Base-by-base conservation (phyloP, 306 rosid species). In the Rosa lucieae region DNA sequence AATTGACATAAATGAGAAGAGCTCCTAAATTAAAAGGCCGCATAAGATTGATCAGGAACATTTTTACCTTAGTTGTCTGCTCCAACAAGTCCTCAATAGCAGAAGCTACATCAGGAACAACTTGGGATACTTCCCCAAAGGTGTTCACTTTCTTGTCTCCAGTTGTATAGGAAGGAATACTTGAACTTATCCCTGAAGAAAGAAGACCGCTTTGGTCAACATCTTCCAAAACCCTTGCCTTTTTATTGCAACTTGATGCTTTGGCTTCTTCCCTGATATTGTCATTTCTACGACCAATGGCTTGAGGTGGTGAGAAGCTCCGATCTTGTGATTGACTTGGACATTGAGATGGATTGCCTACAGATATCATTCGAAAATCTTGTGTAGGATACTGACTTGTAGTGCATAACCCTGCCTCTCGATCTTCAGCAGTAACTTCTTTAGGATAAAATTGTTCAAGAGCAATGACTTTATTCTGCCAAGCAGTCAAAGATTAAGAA, bases 11-110 rank as follows among this genome's bases (percentile, higher is more conserved):
- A 77, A 66, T 15, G 73, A 88, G 81, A 83, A 75, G 55, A 74
- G 76, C 46, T 62, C 71, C 74, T 78, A 82, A 80, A 56, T 79
- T 17, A 10, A 47, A 35, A 39, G 70, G 47, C 46, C 77, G 37
- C 68, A 49, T 81, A 61, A 71, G 72, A 56, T 14, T 15, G 42
- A 62, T 75, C 35, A 83, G 72, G 72, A 79, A 84, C 73, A 76
- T 15, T 71, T 80, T 79, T 87, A 95, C 98, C 99, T 92, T 91
- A 65, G 90, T 94, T 58, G 99, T 95, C 86, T 95, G 92, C 92
- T 91, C 98, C 85, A 95, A 78, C 83, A 95, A 88, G 90, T 91
- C 97, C 83, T 95, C 98, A 84, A 95, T 91, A 52, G 98, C 99
- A 55, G 98, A 85, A 81, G 99, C 98, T 21, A 95, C 98, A 90